A percentile compares a stretch with the other conserved stretches of the same genome.
Conservation (phyloP, 306 rosid species). For the Malus fusca region DNA sequence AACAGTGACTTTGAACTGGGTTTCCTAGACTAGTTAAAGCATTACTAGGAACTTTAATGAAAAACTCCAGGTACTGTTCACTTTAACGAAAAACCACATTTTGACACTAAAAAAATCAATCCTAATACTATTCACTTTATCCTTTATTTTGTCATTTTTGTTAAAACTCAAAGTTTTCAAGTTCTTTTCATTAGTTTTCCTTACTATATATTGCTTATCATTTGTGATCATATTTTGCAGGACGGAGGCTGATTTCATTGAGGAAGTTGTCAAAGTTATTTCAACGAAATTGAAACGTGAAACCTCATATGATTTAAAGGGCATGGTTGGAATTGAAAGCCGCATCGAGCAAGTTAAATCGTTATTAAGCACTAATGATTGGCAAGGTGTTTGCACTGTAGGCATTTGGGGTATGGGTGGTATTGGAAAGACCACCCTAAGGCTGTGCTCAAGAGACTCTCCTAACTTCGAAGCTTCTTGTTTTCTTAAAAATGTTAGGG, state of each 20-base stretch:
- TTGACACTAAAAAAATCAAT: no score
- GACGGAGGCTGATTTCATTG: neutral
- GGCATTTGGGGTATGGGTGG: conserved; percentile 23
- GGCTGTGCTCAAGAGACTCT: neutral
- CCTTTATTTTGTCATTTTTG: no score
- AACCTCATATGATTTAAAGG: neutral
- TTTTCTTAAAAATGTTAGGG: conserved; percentile 4
- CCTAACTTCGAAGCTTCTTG: neutral
- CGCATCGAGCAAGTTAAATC: neutral
- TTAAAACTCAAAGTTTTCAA: no score
- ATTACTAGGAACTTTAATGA: no score
- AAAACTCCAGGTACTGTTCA: no score
- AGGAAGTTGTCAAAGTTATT: neutral
- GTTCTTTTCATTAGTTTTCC: no score
- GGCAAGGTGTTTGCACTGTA: neutral
- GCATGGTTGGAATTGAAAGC: conserved; percentile 7
- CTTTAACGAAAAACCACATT: no score
- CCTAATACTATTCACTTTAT: no score
- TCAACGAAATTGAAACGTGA: neutral
- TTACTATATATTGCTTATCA: no score
- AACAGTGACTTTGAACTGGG: no score
- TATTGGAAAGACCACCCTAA: neutral
- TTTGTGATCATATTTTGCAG: no score
- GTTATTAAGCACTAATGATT: neutral
- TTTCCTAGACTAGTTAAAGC: no score